Conservation (phyloP, 1,284 basidiomycete genomes). For the Ganoderma sinense region DNA sequence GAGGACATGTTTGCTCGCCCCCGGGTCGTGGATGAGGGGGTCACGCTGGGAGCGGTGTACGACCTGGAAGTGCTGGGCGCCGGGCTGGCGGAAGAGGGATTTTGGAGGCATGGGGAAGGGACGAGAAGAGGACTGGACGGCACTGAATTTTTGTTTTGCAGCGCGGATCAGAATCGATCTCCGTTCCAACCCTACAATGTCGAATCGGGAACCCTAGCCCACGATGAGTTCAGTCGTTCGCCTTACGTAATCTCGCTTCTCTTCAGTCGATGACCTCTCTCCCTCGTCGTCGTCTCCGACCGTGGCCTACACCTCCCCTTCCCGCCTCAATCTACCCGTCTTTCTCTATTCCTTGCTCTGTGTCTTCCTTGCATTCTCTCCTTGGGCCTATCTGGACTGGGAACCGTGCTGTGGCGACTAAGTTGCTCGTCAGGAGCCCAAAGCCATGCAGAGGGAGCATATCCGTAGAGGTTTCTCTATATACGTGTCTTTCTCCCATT, state of each 20-base stretch:
- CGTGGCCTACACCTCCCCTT: slow-evolving; percentile 13
- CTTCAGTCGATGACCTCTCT: slow-evolving; percentile 27
- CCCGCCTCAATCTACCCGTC: slow-evolving; percentile 1
- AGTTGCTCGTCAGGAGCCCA: slow-evolving; percentile 24
- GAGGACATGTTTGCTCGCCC: slow-evolving; percentile 89
- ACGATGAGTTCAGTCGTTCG: slow-evolving; percentile 15
- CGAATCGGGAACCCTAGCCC: slow-evolving; percentile 27
- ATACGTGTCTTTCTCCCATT: slow-evolving; percentile 66
- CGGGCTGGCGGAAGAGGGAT: slow-evolving; percentile 90
- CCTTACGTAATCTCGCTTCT: slow-evolving; percentile 34
- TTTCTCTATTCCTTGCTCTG: not conserved
- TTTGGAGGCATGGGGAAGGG: slow-evolving; percentile 64
- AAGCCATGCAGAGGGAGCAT: slow-evolving; percentile 74
- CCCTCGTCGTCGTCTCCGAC: slow-evolving; percentile 27
- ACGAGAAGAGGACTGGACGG: not conserved
- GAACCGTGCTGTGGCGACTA: slow-evolving; percentile 23
- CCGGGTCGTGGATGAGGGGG: slow-evolving; percentile 93
- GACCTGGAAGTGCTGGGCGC: slow-evolving; percentile 93
- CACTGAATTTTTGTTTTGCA: slow-evolving; percentile 16
- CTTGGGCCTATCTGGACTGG: slow-evolving; percentile 8
- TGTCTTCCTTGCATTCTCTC: slow-evolving; percentile 1
- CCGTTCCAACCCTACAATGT: slow-evolving; percentile 22
- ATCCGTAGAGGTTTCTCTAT: slow-evolving; percentile 82
- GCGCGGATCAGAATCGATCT: slow-evolving; percentile 31
- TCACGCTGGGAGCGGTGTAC: slow-evolving; percentile 97